Evolutionary conservation across 164 flowering plant species (phyloP).

Genomic region (Paratinospora sagittata): DNA sequence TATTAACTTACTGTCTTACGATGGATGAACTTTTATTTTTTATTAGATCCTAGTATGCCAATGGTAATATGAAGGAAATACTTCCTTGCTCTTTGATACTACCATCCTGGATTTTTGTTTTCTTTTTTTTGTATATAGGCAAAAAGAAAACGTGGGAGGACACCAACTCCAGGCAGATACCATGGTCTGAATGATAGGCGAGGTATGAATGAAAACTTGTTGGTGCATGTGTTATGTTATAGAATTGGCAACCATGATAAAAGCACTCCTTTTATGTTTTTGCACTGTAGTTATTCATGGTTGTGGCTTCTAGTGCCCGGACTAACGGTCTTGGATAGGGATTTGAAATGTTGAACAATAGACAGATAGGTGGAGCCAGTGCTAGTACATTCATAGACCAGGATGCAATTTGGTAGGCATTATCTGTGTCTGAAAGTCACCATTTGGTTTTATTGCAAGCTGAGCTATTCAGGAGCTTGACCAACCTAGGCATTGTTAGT

Average conservation of each 20-base stretch:
- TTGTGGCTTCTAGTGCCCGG: no score
- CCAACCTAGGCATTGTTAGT: no score
- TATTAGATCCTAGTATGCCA: neutral
- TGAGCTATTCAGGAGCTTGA: no score
- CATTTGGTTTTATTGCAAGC: no score
- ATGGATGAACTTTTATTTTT: slow-evolving; percentile 1
- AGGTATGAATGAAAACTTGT: no score
- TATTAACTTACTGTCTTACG: slow-evolving; percentile 1
- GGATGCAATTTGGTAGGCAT: no score
- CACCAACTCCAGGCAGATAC: slow-evolving; percentile 63
- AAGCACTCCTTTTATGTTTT: neutral
- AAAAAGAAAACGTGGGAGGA: slow-evolving; percentile 55
- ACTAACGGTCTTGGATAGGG: no score
- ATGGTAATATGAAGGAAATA: neutral
- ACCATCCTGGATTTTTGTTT: neutral
- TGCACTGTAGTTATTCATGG: no score
- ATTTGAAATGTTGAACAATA: no score
- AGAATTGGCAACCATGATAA: neutral
- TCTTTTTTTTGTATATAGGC: slow-evolving; percentile 36
- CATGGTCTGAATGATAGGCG: slow-evolving; percentile 36
- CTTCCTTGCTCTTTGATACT: slow-evolving; percentile 9
- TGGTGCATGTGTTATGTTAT: neutral
- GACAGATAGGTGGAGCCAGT: no score
- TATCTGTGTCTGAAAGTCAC: no score
- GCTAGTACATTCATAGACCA: no score